These are phyloP conservation scores for Pseudogymnoascus sp. DNA, from an alignment of 2,329 filamentous ascomycete species.

Conservation along the genomic window DNA sequence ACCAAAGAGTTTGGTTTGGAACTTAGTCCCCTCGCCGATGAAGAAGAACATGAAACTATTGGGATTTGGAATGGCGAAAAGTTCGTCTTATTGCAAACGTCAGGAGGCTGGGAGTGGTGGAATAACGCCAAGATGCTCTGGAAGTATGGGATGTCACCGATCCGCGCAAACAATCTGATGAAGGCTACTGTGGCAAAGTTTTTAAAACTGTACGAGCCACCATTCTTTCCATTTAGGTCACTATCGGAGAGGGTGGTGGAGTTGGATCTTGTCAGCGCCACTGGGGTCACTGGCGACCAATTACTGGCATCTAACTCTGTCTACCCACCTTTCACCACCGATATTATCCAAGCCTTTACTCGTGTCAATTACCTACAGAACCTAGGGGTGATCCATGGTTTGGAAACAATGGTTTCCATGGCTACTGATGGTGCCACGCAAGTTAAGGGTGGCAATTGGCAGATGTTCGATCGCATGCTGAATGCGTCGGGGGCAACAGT, in stretches of 20 bases:
- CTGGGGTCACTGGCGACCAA: conserved; percentile 63
- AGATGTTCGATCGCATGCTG: conserved; percentile 81
- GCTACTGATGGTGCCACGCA: conserved; percentile 75
- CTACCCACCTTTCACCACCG: conserved; percentile 54
- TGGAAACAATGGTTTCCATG: conserved; percentile 85
- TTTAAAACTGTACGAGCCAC: conserved; percentile 67
- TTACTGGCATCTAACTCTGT: conserved; percentile 58
- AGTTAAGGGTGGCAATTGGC: conserved; percentile 83
- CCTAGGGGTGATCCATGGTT: conserved; percentile 71
- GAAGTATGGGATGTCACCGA: conserved; percentile 75
- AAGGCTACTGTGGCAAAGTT: conserved; percentile 64
- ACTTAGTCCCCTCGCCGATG: conserved; percentile 36
- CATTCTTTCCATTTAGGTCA: conserved; percentile 75
- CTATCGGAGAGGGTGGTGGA: conserved; percentile 60
- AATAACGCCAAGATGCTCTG: conserved; percentile 70
- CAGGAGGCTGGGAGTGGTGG: conserved; percentile 63
- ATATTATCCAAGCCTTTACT: conserved; percentile 84
- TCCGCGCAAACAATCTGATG: conserved; percentile 64
- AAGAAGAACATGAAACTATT: conserved; percentile 38
- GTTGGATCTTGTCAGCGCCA: conserved; percentile 57
- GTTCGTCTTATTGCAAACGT: conserved; percentile 60
- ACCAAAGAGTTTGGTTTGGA: conserved; percentile 62
- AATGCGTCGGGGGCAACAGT: conserved; percentile 52
- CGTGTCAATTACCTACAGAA: conserved; percentile 95
- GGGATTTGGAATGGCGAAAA: conserved; percentile 76